These are phyloP conservation scores for Pistacia atlantica DNA, from an alignment of 345 rosid genomes.

Conservation along the genomic window DNA sequence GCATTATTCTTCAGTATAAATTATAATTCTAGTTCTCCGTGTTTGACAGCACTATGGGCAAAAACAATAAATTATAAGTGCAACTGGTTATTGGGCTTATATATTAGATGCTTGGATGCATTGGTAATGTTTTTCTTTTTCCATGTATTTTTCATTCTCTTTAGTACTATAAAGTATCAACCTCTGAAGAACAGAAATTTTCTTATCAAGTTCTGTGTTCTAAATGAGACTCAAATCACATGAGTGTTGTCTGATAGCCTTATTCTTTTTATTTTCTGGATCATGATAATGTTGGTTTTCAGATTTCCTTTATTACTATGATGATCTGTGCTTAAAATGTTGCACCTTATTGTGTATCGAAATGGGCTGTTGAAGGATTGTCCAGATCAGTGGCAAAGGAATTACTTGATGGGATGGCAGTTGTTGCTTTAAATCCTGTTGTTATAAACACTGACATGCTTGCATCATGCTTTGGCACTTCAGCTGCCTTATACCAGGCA, in stretches of 20 bases:
- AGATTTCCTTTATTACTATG: not conserved
- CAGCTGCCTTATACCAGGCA: conserved; percentile 81
- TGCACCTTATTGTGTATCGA: conserved; percentile 97
- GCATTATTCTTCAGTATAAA: not conserved
- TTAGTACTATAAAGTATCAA: not conserved
- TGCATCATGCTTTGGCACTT: conserved; percentile 79
- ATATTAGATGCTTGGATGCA: too few species aligned
- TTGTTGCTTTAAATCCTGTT: conserved; percentile 86
- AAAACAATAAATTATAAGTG: too few species aligned
- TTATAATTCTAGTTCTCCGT: not conserved
- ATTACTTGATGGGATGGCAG: conserved; percentile 83
- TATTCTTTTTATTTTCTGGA: not conserved
- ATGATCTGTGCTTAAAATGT: conserved; percentile 29
- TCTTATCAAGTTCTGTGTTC: not conserved
- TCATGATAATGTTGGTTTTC: not conserved
- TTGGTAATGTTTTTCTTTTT: not conserved
- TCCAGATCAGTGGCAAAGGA: conserved; percentile 95
- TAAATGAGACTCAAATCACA: not conserved
- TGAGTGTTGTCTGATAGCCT: not conserved
- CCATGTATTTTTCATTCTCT: not conserved
- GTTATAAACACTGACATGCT: conserved; percentile 95
- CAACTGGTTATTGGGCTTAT: too few species aligned
- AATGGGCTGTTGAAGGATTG: conserved; percentile 97
- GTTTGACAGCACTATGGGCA: not conserved
- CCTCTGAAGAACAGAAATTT: not conserved